phyloP scores from a whole-genome alignment of 306 rosid species.

The Dryas alaskensis region DNA sequence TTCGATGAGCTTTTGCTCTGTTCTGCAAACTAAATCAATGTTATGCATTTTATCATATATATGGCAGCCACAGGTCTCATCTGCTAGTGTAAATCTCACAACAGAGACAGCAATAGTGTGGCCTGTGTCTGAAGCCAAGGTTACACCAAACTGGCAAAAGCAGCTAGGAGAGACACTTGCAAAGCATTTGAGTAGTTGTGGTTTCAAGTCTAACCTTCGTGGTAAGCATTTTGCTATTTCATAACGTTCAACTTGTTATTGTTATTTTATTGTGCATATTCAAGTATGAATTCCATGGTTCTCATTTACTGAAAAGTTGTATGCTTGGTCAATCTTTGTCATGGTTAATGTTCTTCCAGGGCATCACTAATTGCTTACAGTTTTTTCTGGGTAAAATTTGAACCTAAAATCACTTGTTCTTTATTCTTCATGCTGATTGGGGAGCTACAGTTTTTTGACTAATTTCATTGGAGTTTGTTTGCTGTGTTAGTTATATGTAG shows the following conservation, averaged over 20 bases:
- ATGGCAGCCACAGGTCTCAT: conserved; percentile 79
- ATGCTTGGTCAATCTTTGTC: conserved; percentile 3
- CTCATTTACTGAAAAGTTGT: not conserved
- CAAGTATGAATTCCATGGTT: not conserved
- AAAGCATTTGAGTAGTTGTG: conserved; percentile 72
- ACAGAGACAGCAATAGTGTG: conserved; percentile 74
- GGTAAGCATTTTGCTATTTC: conserved; percentile 46
- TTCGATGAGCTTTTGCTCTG: not conserved
- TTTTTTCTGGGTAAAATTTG: not conserved
- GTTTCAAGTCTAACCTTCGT: conserved; percentile 66
- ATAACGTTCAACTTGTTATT: not conserved
- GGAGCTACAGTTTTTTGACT: not conserved
- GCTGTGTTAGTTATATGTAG: not conserved
- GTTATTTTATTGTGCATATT: not conserved
- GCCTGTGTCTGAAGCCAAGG: conserved; percentile 59
- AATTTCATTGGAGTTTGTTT: not conserved
- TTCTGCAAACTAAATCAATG: conserved; percentile 20
- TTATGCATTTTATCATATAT: conserved; percentile 25
- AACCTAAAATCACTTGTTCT: not conserved
- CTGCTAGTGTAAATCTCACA: conserved; percentile 78
- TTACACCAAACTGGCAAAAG: conserved; percentile 48
- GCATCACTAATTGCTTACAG: conserved; percentile 4
- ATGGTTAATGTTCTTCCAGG: conserved; percentile 20
- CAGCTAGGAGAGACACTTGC: conserved; percentile 83
- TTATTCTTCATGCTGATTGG: not conserved